Percentiles rank a stretch among this genome's conserved stretches.
Evolutionary conservation across 495 filamentous ascomycete genomes (phyloP).

Genomic region (Neurospora sp.): DNA sequence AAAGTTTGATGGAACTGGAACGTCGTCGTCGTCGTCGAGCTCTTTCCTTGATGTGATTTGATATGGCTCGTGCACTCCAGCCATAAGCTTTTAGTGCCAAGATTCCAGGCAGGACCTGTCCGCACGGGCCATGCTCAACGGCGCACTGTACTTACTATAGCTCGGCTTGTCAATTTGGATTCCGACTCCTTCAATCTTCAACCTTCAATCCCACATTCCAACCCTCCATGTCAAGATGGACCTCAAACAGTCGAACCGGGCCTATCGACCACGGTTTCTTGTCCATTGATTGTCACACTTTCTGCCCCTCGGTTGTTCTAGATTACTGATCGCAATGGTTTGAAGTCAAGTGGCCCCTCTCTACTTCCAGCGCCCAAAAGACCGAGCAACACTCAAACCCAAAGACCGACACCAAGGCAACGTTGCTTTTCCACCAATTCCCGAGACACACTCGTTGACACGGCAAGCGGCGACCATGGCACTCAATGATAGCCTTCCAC

Average conservation of each 20-base stretch:
- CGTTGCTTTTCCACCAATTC: slow-evolving; percentile 11
- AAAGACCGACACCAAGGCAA: slow-evolving; percentile 12
- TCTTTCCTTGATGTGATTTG: neutral
- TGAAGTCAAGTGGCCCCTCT: neutral
- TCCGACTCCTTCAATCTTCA: too few species aligned
- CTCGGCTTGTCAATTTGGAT: too few species aligned
- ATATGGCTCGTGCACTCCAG: neutral
- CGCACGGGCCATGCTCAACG: neutral
- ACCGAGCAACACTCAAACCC: neutral
- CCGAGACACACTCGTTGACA: neutral
- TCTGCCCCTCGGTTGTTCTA: neutral
- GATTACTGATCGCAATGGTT: neutral
- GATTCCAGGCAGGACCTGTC: neutral
- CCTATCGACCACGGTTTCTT: neutral
- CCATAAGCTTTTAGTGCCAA: neutral
- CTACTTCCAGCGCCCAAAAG: neutral
- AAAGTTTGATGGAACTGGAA: neutral
- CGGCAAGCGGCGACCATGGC: neutral
- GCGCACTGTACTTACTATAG: too few species aligned
- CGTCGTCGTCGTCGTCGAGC: neutral
- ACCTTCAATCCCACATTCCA: too few species aligned
- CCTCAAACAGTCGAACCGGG: too few species aligned
- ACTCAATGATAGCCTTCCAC: neutral
- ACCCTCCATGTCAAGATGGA: too few species aligned
- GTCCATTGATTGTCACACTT: neutral